Evolutionary conservation across 257 asterid species (phyloP).

Genomic region (Perilla frutescens): DNA sequence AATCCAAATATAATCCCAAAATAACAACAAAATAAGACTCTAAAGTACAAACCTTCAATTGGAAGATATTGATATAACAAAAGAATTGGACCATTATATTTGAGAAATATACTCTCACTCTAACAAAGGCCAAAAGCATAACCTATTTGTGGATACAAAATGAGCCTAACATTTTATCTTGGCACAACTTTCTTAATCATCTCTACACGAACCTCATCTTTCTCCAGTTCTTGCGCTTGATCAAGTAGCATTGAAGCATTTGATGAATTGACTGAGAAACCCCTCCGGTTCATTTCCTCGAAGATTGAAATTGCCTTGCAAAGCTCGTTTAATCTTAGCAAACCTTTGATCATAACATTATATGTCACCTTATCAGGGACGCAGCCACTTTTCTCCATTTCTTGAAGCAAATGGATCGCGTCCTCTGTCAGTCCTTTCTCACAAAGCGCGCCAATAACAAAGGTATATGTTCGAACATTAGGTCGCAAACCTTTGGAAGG

Average conservation of each 20-base stretch:
- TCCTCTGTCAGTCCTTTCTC: not conserved
- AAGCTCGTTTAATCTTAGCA: not conserved
- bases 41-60: too few relatives aligned
- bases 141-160: too few relatives aligned
- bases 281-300: not conserved
- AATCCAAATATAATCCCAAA: too few relatives aligned
- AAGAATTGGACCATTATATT: too few relatives aligned
- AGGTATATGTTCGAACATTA: not conserved
- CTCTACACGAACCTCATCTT: not conserved
- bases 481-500: conserved; percentile 28
- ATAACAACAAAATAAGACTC: too few relatives aligned
- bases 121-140: too few relatives aligned
- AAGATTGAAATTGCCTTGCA: not conserved
- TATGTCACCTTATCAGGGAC: not conserved
- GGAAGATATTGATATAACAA: too few relatives aligned
- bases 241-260: conserved; percentile 3
- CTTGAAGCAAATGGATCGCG: not conserved
- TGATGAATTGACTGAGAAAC: not conserved
- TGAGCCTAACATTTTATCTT: too few relatives aligned
- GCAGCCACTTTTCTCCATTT: not conserved
- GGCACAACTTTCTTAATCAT: not conserved
- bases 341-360: not conserved
- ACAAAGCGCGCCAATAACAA: not conserved
- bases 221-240: not conserved
- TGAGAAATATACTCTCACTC: too few relatives aligned